Percentiles rank a stretch among this genome's conserved stretches.
phyloP scores from a whole-genome alignment of 805 yeast species.

The Teunomyces aglyptinius region DNA sequence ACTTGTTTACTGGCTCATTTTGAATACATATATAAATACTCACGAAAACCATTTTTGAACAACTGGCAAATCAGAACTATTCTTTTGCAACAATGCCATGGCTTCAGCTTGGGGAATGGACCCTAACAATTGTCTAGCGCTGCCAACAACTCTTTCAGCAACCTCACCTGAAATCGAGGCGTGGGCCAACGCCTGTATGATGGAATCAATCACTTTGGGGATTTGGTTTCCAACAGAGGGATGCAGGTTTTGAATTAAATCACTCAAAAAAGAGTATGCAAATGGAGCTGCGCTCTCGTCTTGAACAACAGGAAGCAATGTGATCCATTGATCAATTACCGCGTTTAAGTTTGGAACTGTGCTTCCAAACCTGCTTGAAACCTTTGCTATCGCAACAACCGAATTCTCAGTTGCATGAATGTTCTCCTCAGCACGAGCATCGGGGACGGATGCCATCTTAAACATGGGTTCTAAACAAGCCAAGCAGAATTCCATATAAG shows the following conservation, averaged over 20 bases:
- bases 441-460: conserved; percentile 71
- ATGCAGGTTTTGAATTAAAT: conserved; percentile 36
- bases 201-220: conserved; percentile 62
- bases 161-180: conserved; percentile 66
- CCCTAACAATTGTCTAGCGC: conserved; percentile 63
- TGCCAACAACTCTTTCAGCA: conserved; percentile 61
- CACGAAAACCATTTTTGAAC: conserved; percentile 56
- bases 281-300: conserved; percentile 89
- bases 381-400: conserved; percentile 78
- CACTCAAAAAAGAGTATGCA: conserved; percentile 68
- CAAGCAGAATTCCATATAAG: conserved; percentile 59
- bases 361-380: conserved; percentile 63
- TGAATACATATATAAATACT: neutral
- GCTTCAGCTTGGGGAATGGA: conserved; percentile 70
- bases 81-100: conserved; percentile 56
- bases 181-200: conserved; percentile 72
- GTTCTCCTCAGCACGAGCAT: conserved; percentile 82
- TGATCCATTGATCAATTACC: conserved; percentile 73
- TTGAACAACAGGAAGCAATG: conserved; percentile 73
- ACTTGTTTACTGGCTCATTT: neutral
- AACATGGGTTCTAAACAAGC: conserved; percentile 74
- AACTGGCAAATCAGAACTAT: conserved; percentile 59
- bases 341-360: conserved; percentile 59
- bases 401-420: conserved; percentile 85
- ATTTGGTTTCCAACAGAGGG: conserved; percentile 50